Evolutionary conservation across 164 flowering plant species (phyloP), one percentile per base, ranked within the genome.

Genomic region (Liriodendron chinense): DNA sequence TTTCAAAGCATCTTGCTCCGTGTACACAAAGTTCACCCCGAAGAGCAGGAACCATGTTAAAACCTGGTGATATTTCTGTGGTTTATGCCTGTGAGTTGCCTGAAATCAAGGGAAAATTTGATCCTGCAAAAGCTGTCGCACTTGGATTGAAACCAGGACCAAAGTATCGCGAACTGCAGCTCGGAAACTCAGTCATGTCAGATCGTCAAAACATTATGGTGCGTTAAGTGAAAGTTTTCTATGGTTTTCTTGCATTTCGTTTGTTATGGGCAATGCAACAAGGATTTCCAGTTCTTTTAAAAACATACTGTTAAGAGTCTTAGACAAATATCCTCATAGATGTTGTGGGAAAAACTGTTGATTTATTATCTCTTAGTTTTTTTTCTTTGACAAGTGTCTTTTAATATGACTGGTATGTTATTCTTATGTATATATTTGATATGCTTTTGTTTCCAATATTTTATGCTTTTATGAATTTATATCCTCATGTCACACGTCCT

Each of bases 131-230:
- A 79, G 99, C 99, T 75, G 76, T 18, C 28, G 97, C 92, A 65
- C 91, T 93, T 80, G 99, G 99, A 25, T 75, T 96, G 67, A 91
- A 72, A 84, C 85, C 96, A 57, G 98, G 99, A 26, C 97, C 96
- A 65, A 94, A 94, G 69, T 93, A 87, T 81, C 85, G 96, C 23
- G 89, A 91, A 68, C 84, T 96, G 76, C 98, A 96, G 78, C 87
- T 84, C 69, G 97, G 97, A 66, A 87, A 89, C 28, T 87, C 98
- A 14, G 98, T 96, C 75, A 85, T 77, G 85, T 96, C 99, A 48
- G 98, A 96, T 83, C 76, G 25, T 53, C 82, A 85, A 80, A 81
- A 88, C 78, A 84, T 89, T 68, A 90, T 86, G 95, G 99, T 92
- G 74, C 22, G 89, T 80, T 61, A 56, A 23, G 8, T 47, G 63